These are phyloP conservation scores for Hypholoma fasciculare DNA, from an alignment of 768 basidiomycete species.

Conservation along the genomic window DNA sequence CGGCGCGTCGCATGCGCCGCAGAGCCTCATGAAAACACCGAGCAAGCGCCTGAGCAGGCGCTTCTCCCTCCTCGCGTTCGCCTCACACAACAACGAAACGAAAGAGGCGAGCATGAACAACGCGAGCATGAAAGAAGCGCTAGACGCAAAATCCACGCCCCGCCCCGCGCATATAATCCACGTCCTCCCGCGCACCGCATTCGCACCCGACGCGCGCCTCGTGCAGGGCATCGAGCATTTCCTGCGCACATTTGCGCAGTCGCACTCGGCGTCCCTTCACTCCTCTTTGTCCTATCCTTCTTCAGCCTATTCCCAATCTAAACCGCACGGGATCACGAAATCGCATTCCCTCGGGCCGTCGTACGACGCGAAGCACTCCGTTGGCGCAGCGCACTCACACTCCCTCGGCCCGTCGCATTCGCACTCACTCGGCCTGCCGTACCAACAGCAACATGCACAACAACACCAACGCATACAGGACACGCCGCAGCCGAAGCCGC, in stretches of 20 bases:
- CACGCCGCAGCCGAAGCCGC: not conserved
- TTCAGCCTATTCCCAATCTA: not conserved
- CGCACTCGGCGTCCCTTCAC: not conserved
- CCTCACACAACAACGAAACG: not conserved
- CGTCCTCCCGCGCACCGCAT: slow-evolving; percentile 20
- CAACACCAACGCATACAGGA: too few relatives aligned
- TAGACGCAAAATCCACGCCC: not conserved
- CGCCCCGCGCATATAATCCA: slow-evolving; percentile 17
- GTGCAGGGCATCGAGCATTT: slow-evolving; percentile 40
- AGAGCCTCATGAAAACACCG: not conserved
- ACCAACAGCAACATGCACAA: too few relatives aligned
- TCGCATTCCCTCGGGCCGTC: not conserved
- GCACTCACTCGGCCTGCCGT: too few relatives aligned
- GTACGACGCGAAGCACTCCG: not conserved
- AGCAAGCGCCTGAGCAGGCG: not conserved
- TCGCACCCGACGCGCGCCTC: slow-evolving; percentile 11
- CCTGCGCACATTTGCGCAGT: slow-evolving; percentile 29
- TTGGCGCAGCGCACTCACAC: not conserved
- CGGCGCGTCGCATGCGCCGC: not conserved
- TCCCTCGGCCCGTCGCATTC: too few relatives aligned
- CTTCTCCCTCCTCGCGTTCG: not conserved
- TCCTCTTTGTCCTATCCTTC: not conserved
- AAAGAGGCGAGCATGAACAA: not conserved
- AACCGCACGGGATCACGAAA: not conserved
- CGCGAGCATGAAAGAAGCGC: not conserved